phyloP scores from a whole-genome alignment of 805 yeast genomes.

The Candida alai region DNA sequence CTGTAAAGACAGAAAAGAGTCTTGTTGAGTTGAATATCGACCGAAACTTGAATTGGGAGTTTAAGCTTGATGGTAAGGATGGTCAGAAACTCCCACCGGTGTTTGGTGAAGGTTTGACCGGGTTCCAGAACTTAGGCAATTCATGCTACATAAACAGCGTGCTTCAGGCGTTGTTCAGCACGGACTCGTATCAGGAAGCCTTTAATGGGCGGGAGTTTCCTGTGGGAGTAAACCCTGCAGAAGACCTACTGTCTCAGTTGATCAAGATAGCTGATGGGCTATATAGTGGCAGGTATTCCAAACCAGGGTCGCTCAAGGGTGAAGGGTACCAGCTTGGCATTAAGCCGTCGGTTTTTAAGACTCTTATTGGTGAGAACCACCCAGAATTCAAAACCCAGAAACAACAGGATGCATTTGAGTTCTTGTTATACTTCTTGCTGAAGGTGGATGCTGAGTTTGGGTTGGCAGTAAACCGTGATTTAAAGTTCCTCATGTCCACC shows the following conservation, averaged over 20 bases:
- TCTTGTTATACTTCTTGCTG: slow-evolving; percentile 63
- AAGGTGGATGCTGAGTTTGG: slow-evolving; percentile 50
- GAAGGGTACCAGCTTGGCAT: slow-evolving; percentile 70
- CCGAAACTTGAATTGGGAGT: slow-evolving; percentile 92
- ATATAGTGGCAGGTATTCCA: slow-evolving; percentile 66
- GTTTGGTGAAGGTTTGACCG: slow-evolving; percentile 76
- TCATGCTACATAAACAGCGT: slow-evolving; percentile 87
- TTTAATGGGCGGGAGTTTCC: slow-evolving; percentile 35
- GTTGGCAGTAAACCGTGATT: slow-evolving; percentile 46
- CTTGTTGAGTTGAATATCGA: slow-evolving; percentile 87
- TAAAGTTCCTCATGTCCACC: slow-evolving; percentile 63
- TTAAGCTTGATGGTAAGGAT: slow-evolving; percentile 66
- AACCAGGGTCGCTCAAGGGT: slow-evolving; percentile 43
- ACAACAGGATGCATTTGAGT: slow-evolving; percentile 96
- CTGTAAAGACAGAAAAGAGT: slow-evolving; percentile 78
- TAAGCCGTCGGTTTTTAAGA: slow-evolving; percentile 71
- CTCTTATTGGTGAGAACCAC: slow-evolving; percentile 72
- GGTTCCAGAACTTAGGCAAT: slow-evolving; percentile 86
- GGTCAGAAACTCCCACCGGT: slow-evolving; percentile 65
- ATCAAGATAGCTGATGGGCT: slow-evolving; percentile 79
- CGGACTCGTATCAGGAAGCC: slow-evolving; percentile 33
- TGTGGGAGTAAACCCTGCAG: slow-evolving; percentile 48
- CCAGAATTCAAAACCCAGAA: slow-evolving; percentile 79
- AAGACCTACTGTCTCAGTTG: slow-evolving; percentile 70
- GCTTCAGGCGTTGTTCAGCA: slow-evolving; percentile 62